Evolutionary conservation across 148 eudicot genomes (phyloP).

Genomic region (Selenicereus undatus): DNA sequence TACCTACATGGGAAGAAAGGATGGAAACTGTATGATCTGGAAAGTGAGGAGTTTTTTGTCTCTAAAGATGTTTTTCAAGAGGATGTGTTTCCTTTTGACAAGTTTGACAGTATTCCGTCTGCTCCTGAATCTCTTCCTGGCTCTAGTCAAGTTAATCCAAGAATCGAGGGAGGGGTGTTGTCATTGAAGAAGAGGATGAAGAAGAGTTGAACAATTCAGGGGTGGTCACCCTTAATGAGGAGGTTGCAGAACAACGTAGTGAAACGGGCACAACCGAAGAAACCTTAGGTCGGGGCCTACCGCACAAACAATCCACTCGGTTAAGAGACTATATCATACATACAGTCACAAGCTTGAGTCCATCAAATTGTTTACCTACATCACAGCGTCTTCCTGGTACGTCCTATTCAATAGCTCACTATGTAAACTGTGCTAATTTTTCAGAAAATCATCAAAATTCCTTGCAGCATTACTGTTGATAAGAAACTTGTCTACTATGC

Average conservation of each 20-base stretch:
- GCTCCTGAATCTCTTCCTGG: not conserved
- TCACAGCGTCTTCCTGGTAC: not conserved
- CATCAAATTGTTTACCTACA: not conserved
- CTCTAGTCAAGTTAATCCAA: too few species aligned
- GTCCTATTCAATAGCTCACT: not conserved
- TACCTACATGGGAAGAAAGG: not conserved
- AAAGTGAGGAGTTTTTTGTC: not conserved
- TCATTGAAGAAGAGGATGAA: too few species aligned
- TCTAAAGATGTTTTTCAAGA: not conserved
- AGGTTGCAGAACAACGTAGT: not conserved
- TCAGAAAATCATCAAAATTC: too few species aligned
- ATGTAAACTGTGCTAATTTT: not conserved
- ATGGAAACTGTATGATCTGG: not conserved
- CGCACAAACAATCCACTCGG: not conserved
- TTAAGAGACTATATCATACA: not conserved
- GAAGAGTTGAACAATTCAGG: too few species aligned
- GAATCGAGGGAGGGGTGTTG: too few species aligned
- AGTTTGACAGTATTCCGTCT: not conserved
- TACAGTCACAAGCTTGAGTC: not conserved
- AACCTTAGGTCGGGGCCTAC: not conserved
- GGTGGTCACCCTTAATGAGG: too few species aligned
- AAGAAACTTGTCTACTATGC: too few species aligned
- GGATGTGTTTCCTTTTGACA: not conserved
- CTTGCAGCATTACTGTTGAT: too few species aligned
- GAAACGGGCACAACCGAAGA: not conserved